Percentiles rank a stretch among this genome's conserved stretches.
These are phyloP conservation scores for Sporobolus alterniflorus DNA, from an alignment of 202 grass and related monocot species.

Conservation along the genomic window DNA sequence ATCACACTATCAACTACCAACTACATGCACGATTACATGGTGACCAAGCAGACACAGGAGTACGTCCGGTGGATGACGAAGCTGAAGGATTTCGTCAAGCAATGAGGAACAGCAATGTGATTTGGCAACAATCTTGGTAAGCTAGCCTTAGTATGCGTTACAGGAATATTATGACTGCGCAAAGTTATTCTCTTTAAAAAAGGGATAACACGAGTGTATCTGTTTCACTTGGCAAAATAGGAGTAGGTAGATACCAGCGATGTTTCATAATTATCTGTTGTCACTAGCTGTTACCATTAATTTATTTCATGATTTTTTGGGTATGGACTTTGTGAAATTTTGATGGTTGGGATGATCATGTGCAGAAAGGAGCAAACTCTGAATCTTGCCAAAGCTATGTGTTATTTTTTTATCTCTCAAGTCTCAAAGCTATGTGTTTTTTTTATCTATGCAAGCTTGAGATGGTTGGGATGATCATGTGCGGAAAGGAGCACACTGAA, in stretches of 20 bases:
- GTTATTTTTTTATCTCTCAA: too few relatives aligned
- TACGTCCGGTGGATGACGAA: slow-evolving; percentile 88
- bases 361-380: background rate
- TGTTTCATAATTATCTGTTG: background rate
- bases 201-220: background rate
- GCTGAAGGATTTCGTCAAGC: slow-evolving; percentile 72
- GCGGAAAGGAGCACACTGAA: too few relatives aligned
- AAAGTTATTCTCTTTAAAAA: background rate
- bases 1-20: slow-evolving; percentile 73
- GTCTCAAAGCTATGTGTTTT: too few relatives aligned
- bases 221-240: background rate
- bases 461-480: too few relatives aligned
- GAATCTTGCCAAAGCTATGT: background rate
- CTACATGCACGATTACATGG: slow-evolving; percentile 95
- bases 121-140: slow-evolving; percentile 32
- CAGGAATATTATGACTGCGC: background rate
- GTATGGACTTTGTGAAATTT: background rate
- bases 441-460: too few relatives aligned
- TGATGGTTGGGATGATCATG: background rate
- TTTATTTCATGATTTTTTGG: background rate
- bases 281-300: background rate
- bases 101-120: slow-evolving; percentile 30
- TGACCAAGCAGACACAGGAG: slow-evolving; percentile 87
- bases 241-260: background rate
- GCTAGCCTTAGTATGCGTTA: slow-evolving; percentile 23